phyloP scores from a whole-genome alignment of 192 early-diverging fungal species.

The Podila verticillata region DNA sequence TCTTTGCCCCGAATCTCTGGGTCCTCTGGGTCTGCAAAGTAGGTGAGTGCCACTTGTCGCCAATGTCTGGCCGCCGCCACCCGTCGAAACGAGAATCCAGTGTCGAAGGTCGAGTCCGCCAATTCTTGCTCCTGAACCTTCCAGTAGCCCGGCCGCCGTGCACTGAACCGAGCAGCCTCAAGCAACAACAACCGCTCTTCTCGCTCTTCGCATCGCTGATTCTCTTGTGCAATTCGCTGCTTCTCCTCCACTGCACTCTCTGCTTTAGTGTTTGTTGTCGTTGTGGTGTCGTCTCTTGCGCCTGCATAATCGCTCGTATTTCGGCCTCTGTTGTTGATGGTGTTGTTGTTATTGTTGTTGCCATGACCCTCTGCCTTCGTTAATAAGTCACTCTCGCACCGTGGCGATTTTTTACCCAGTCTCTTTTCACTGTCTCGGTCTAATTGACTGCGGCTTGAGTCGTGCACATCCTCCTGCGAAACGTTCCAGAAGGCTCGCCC shows the following conservation, averaged over 20 bases:
- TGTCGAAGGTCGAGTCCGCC: neutral
- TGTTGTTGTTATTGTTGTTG: neutral
- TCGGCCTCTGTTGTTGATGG: neutral
- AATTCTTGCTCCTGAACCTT: neutral
- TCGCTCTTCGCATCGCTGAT: slow-evolving; percentile 32
- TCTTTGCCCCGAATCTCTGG: neutral
- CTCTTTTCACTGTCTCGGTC: neutral
- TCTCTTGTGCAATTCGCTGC: slow-evolving; percentile 10
- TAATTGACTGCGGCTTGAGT: neutral
- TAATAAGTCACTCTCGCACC: neutral
- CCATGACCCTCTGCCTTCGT: neutral
- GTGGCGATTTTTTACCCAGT: neutral
- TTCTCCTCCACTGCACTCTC: slow-evolving; percentile 1
- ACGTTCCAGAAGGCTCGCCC: slow-evolving; percentile 44
- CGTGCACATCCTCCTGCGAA: slow-evolving; percentile 12
- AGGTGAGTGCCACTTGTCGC: slow-evolving; percentile 28
- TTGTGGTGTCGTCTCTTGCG: neutral
- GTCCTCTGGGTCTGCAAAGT: neutral
- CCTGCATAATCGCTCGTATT: no score
- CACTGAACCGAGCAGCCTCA: slow-evolving; percentile 24
- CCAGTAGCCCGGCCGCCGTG: slow-evolving; percentile 8
- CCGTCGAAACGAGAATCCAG: slow-evolving; percentile 1
- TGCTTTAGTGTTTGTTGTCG: neutral
- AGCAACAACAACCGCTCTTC: slow-evolving; percentile 31
- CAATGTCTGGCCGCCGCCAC: slow-evolving; percentile 25